phyloP scores from a whole-genome alignment of 768 basidiomycete species.

The Termitomyces sp. region DNA sequence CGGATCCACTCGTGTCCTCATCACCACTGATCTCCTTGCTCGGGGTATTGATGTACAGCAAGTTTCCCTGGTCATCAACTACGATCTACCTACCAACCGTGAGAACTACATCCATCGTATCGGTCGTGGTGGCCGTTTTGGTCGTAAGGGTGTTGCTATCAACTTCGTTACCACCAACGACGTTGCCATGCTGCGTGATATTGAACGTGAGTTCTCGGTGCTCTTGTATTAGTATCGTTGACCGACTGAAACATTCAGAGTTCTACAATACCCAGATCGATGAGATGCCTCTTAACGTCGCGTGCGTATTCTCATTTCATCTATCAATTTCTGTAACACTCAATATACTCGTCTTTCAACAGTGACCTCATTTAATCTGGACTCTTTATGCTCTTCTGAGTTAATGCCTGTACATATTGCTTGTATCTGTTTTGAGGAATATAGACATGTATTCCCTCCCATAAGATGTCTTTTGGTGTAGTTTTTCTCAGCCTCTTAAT shows the following conservation, averaged over 20 bases:
- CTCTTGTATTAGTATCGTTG: not conserved
- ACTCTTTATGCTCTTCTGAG: constrained; percentile 1
- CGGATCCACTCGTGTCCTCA: constrained; percentile 95
- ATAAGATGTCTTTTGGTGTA: not conserved
- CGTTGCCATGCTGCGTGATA: constrained; percentile 87
- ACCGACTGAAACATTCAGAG: constrained; percentile 36
- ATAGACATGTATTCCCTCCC: constrained; percentile 6
- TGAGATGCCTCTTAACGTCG: constrained; percentile 97
- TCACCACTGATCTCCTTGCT: constrained; percentile 96
- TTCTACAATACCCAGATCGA: constrained; percentile 97
- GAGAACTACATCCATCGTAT: constrained; percentile 99
- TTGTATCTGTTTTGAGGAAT: constrained; percentile 4
- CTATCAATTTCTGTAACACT: not conserved
- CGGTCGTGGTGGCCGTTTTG: constrained; percentile 95
- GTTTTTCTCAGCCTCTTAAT: too few species aligned
- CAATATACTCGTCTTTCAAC: constrained; percentile 2
- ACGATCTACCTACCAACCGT: constrained; percentile 87
- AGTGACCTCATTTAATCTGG: constrained; percentile 72
- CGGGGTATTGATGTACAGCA: constrained; percentile 99
- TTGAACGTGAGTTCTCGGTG: constrained; percentile 69
- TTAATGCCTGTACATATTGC: constrained; percentile 11
- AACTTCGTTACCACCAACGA: constrained; percentile 97
- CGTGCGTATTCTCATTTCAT: constrained; percentile 41
- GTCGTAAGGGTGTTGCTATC: constrained; percentile 97
- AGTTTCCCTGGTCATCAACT: constrained; percentile 94